Base-by-base conservation (phyloP, 2,329 filamentous ascomycete species). In the Fusarium dimerum region DNA sequence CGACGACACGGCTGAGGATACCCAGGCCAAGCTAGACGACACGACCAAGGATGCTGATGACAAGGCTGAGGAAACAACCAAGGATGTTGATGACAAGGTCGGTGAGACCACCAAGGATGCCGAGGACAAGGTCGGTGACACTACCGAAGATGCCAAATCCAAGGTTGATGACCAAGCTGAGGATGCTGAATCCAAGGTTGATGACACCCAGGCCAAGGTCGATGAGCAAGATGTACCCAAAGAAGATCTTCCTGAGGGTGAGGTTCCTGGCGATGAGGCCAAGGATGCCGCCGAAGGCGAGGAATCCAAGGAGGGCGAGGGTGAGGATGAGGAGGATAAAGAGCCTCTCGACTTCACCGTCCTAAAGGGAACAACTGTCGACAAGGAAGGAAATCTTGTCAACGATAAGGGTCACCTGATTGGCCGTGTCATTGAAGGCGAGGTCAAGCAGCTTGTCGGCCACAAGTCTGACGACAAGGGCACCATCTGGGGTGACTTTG, bases 381-480 rank as follows among this genome's bases (percentile, higher is more conserved):
- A 84, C 71, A 84, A 85, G 66, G 66, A 74, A 8, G 82, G 82
- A 40, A 83, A 84, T 48, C 74, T 84, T 6, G 76, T 83, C 40
- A 76, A 81, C 56, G 73, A 79, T 8, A 73, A 78, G 44, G 78
- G 79, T 26, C 73, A 80, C 47, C 65, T 82, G 3, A 74, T 89
- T 56, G 87, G 84, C n/a, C 84, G 82, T 43, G 75, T 90, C 15
- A 72, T 82, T 34, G 79, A 86, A 60, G 87, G 87, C n/a, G 81
- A 85, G 38, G 62, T 82, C 30, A 81, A 85, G 68, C 77, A 87
- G 52, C 77, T 89, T n/a, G 78, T 82, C 44, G 86, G 86, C 34
- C 85, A 85, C 65, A 71, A 76, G 32, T 84, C 88, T 17, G 86
- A 89, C 50, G 75, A 85, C 16, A 85, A 88, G 40, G 86, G 86